phyloP scores from a whole-genome alignment of 257 asterid species.

The Apocynum venetum region DNA sequence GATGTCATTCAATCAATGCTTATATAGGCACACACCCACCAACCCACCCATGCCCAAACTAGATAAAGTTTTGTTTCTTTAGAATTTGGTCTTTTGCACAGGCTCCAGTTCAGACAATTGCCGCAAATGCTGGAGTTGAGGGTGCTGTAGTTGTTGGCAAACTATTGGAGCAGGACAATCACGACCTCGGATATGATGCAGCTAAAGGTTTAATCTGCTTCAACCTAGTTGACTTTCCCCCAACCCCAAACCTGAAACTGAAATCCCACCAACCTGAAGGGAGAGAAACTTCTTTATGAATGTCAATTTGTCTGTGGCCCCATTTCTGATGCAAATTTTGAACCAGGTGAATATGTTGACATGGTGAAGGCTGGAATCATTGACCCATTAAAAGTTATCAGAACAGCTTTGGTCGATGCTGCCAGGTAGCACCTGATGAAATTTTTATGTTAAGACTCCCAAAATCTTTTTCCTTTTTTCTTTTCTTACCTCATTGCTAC shows the following conservation, averaged over 20 bases:
- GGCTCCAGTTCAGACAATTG: constrained; percentile 52
- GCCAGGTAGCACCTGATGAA: constrained; percentile 38
- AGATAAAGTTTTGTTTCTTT: background rate
- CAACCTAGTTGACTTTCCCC: background rate
- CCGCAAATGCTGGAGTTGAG: constrained; percentile 54
- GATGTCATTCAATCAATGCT: background rate
- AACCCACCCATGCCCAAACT: background rate
- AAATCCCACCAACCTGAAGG: background rate
- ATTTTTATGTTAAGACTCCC: background rate
- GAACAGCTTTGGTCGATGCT: constrained; percentile 62
- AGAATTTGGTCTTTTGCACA: constrained; percentile 15
- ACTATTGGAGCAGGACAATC: constrained; percentile 45
- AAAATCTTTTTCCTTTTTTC: background rate
- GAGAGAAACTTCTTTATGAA: background rate
- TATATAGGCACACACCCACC: background rate
- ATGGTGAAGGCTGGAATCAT: constrained; percentile 57
- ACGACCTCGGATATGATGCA: constrained; percentile 57
- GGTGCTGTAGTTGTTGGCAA: constrained; percentile 51
- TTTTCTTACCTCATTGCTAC: background rate
- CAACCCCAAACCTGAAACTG: background rate
- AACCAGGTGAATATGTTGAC: constrained; percentile 34
- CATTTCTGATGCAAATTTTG: background rate
- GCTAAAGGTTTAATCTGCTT: constrained; percentile 40
- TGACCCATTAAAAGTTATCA: constrained; percentile 63
- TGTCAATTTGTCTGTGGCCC: background rate